A percentile compares a stretch with the other conserved stretches of the same genome.
Conservation (phyloP, 2,329 filamentous ascomycete species). For the Colletotrichum brevisporum region DNA sequence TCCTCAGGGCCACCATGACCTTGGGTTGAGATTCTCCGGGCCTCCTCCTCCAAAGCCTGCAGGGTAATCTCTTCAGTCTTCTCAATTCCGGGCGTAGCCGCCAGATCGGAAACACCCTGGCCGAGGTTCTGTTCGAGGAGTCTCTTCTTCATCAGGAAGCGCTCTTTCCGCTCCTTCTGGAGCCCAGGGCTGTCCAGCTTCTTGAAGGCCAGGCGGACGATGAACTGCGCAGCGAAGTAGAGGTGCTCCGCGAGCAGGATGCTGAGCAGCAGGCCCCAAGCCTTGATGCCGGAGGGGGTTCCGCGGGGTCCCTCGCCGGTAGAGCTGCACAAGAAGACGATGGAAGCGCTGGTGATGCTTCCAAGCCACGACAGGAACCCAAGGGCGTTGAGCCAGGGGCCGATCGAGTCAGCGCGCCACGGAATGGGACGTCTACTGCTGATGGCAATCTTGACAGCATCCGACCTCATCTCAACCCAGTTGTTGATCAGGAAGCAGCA, state of each 20-base stretch:
- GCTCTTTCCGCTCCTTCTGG: conserved; percentile 86
- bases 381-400: conserved; percentile 89
- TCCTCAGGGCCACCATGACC: conserved; percentile 67
- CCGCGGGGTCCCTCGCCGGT: conserved; percentile 76
- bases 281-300: conserved; percentile 78
- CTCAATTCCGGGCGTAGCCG: conserved; percentile 61
- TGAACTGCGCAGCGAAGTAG: conserved; percentile 83
- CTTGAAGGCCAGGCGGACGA: conserved; percentile 79
- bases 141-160: conserved; percentile 84
- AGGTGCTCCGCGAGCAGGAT: conserved; percentile 91
- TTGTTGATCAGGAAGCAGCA: conserved; percentile 94
- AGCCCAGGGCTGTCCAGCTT: conserved; percentile 89
- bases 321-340: conserved; percentile 94
- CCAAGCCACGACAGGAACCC: conserved; percentile 95
- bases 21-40: conserved; percentile 63
- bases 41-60: conserved; percentile 75
- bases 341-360: conserved; percentile 86
- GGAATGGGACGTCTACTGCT: conserved; percentile 92
- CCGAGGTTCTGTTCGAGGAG: conserved; percentile 82
- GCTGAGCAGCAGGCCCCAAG: conserved; percentile 84
- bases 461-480: conserved; percentile 93
- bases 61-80: conserved; percentile 75
- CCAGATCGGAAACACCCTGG: conserved; percentile 65
- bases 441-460: conserved; percentile 93
- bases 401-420: conserved; percentile 92